A percentile compares a stretch with the other conserved stretches of the same genome.
Conservation (phyloP, 148 eudicot species). For the Talinum fruticosum region DNA sequence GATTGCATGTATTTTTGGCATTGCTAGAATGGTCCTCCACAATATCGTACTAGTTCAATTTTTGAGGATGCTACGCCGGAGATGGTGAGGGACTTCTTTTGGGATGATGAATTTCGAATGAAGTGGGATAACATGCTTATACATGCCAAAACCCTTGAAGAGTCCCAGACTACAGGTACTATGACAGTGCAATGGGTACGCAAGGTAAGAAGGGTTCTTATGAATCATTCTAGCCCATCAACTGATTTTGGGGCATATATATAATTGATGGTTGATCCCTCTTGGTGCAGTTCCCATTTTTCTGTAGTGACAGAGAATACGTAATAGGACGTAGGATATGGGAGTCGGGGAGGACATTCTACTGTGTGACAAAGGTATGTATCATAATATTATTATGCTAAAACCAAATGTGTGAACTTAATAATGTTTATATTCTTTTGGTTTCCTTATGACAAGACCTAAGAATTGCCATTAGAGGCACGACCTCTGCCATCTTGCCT, state of each 20-base stretch:
- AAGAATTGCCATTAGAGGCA: not conserved
- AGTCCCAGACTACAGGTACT: constrained; percentile 71
- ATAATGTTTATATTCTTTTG: not conserved
- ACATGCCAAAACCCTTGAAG: constrained; percentile 55
- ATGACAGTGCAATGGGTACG: constrained; percentile 91
- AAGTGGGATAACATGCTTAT: constrained; percentile 93
- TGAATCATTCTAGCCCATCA: not conserved
- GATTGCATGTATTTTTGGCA: not conserved
- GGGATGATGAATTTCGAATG: constrained; percentile 88
- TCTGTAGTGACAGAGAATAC: constrained; percentile 97
- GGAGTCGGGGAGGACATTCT: constrained; percentile 74
- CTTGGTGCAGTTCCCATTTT: constrained; percentile 80
- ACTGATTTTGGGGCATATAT: not conserved
- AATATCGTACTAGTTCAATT: constrained; percentile 80
- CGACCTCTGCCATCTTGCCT: not conserved
- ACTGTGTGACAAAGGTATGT: constrained; percentile 91
- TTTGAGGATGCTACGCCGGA: constrained; percentile 95
- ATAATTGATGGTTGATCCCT: constrained; percentile 15
- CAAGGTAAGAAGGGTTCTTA: constrained; percentile 44
- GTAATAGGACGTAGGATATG: constrained; percentile 87
- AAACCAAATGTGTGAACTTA: not conserved
- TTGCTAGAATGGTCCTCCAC: constrained; percentile 88
- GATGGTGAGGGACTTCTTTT: constrained; percentile 87
- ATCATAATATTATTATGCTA: not conserved
- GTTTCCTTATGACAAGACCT: not conserved